phyloP scores from a whole-genome alignment of 352 stramenopile species.

The Blastocystis sp. region DNA sequence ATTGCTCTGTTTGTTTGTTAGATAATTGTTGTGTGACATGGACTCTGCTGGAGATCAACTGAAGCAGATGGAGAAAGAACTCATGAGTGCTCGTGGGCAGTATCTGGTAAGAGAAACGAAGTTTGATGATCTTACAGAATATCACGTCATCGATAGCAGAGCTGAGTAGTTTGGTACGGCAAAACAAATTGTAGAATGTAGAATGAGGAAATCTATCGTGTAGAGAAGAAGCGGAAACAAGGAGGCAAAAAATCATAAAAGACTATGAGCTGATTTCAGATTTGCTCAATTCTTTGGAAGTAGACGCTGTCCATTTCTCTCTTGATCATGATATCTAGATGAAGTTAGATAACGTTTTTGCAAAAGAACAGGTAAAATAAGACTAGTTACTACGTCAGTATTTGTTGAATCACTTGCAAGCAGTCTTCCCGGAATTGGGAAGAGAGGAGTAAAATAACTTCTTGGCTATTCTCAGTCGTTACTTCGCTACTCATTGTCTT shows the following conservation, averaged over 20 bases:
- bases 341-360: neutral
- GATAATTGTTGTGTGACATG: neutral
- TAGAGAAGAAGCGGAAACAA: neutral
- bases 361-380: neutral
- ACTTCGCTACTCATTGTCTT: neutral
- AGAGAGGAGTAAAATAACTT: neutral
- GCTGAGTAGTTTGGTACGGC: neutral
- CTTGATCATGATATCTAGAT: neutral
- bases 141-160: neutral
- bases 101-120: neutral
- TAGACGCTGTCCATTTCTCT: neutral
- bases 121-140: neutral
- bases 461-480: neutral
- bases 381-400: neutral
- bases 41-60: neutral
- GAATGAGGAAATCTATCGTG: neutral
- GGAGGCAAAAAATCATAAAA: neutral
- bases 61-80: neutral
- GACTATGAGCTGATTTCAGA: neutral
- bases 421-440: neutral
- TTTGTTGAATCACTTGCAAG: neutral
- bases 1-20: slow-evolving; percentile 7
- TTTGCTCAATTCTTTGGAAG: neutral
- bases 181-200: neutral
- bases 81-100: neutral